Percentiles rank a stretch among this genome's conserved stretches.
Evolutionary conservation across 2,329 filamentous ascomycete genomes (phyloP).

Genomic region (Alternaria solani): DNA sequence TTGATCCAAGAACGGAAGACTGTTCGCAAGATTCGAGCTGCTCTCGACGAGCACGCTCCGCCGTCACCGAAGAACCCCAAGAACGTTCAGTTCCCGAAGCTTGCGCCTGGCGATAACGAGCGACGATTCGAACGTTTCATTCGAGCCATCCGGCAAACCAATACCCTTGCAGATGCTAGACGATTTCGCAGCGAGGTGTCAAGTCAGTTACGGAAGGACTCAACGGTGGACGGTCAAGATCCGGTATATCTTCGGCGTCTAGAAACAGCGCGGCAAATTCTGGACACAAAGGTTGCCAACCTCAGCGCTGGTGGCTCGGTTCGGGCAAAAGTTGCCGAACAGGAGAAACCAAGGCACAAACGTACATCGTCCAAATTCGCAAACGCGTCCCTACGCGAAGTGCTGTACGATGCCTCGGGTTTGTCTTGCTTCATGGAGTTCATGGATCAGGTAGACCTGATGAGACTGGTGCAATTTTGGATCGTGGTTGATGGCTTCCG

Average conservation of each 20-base stretch:
- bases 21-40: constrained; percentile 87
- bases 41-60: constrained; percentile 91
- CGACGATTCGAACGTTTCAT: constrained; percentile 95
- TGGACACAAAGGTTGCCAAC: constrained; percentile 88
- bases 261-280: constrained; percentile 87
- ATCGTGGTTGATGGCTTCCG: constrained; percentile 96
- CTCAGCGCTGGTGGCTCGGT: constrained; percentile 72
- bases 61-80: constrained; percentile 73
- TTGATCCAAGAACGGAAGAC: constrained; percentile 96
- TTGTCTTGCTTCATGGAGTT: constrained; percentile 99
- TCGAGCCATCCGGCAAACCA: constrained; percentile 84
- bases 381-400: constrained; percentile 78
- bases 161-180: constrained; percentile 90
- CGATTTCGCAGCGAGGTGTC: constrained; percentile 91
- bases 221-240: constrained; percentile 79
- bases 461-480: constrained; percentile 96
- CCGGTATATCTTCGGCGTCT: constrained; percentile 85
- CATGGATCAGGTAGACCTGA: constrained; percentile 89
- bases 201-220: constrained; percentile 88
- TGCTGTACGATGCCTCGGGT: constrained; percentile 88
- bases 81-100: constrained; percentile 75
- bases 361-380: constrained; percentile 70
- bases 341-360: constrained; percentile 49
- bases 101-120: constrained; percentile 85
- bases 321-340: constrained; percentile 50